Conservation (phyloP, 2,329 filamentous ascomycete species). For the Talaromyces sp. region DNA sequence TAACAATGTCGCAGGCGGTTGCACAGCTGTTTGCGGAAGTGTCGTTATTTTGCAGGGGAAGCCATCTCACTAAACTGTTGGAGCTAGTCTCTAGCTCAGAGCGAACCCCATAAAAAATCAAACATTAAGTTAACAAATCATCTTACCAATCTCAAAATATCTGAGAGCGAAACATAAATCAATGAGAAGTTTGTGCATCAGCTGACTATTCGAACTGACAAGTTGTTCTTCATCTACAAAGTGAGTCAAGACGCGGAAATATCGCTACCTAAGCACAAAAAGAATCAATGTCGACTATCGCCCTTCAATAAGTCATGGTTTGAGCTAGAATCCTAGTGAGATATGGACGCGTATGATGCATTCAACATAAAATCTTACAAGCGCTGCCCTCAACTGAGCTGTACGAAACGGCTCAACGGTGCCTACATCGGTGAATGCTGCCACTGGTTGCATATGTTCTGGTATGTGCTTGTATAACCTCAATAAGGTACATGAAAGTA, state of each 20-base stretch:
- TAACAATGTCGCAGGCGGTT: background rate
- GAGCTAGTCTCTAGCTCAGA: conserved; percentile 1
- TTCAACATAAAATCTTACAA: background rate
- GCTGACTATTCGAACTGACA: no score
- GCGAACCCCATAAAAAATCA: background rate
- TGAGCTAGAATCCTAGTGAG: background rate
- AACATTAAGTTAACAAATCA: background rate
- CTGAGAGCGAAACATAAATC: background rate
- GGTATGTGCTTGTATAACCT: background rate
- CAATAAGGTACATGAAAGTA: background rate
- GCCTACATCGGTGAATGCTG: background rate
- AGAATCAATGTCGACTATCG: background rate
- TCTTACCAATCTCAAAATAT: background rate
- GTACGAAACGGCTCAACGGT: background rate
- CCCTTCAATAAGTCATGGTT: background rate
- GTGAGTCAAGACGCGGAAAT: no score
- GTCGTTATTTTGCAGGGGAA: background rate
- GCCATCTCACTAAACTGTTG: background rate
- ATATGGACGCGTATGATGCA: no score
- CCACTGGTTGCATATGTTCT: background rate
- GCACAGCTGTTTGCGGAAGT: conserved; percentile 11
- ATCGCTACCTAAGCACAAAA: no score
- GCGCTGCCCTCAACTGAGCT: background rate
- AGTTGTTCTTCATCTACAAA: no score
- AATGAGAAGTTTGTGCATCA: background rate